phyloP scores from a whole-genome alignment of 306 rosid genomes.

The Fragaria iinumae region DNA sequence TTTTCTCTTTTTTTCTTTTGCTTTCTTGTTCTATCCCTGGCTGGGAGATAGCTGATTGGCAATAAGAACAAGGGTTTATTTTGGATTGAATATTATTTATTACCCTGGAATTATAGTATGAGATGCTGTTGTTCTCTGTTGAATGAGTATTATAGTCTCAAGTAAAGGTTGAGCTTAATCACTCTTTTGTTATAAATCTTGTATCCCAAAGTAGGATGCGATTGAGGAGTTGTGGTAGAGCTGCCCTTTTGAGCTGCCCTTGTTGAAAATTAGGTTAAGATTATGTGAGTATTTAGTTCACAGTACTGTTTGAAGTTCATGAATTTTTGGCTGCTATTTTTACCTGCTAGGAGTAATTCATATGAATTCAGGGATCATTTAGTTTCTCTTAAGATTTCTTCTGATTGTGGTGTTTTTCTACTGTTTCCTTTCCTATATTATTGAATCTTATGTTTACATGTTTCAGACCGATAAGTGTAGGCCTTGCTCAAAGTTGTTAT shows the following conservation, averaged over 20 bases:
- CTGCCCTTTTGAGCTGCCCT: neutral
- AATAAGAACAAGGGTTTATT: neutral
- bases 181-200: neutral
- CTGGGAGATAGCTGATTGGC: neutral
- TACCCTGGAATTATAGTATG: neutral
- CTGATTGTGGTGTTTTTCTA: neutral
- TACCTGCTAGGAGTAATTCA: neutral
- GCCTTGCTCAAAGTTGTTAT: constrained; percentile 9
- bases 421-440: neutral
- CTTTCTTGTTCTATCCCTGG: neutral
- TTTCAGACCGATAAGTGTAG: constrained; percentile 24
- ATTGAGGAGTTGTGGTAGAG: neutral
- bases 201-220: neutral
- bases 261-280: neutral
- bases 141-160: neutral
- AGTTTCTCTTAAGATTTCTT: neutral
- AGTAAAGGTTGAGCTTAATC: neutral
- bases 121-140: neutral
- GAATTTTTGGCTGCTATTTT: neutral
- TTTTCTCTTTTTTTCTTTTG: neutral
- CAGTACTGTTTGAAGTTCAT: neutral
- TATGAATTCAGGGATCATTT: neutral
- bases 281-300: neutral
- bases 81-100: neutral
- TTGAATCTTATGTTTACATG: neutral